Evolutionary conservation across 257 asterid genomes (phyloP).

Genomic region (Cruciata laevipes): DNA sequence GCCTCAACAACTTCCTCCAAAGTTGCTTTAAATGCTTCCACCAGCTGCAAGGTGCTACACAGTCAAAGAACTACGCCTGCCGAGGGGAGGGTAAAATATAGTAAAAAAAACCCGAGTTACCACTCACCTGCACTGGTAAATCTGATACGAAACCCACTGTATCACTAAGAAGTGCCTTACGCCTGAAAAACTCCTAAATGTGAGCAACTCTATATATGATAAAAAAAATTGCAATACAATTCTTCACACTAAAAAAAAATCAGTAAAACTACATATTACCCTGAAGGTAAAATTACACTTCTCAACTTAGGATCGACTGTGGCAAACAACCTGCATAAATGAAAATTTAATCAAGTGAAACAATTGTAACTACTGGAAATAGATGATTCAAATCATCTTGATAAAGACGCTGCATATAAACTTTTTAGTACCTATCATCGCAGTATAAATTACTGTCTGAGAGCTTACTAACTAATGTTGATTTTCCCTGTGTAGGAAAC

Average conservation of each 20-base stretch:
- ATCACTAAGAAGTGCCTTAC: constrained; percentile 89
- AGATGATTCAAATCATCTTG: not conserved
- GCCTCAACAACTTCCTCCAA: constrained; percentile 97
- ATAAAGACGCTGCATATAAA: not conserved
- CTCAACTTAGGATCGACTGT: constrained; percentile 93
- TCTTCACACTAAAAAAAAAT: not conserved
- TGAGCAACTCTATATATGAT: not conserved
- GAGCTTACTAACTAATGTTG: constrained; percentile 79
- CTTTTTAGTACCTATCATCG: constrained; percentile 66
- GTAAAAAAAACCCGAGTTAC: not conserved
- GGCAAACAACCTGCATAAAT: constrained; percentile 77
- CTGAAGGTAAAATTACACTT: constrained; percentile 82
- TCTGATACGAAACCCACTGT: constrained; percentile 97
- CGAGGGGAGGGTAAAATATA: not conserved
- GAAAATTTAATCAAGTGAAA: constrained; percentile 19
- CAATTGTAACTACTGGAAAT: constrained; percentile 4
- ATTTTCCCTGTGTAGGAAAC: constrained; percentile 65
- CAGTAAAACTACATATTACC: constrained; percentile 31
- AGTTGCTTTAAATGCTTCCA: constrained; percentile 95
- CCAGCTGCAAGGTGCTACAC: constrained; percentile 52
- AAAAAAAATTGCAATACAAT: not conserved
- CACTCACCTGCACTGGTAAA: constrained; percentile 80
- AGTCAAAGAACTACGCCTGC: not conserved
- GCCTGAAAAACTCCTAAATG: constrained; percentile 34
- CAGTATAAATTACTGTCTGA: constrained; percentile 70